Evolutionary conservation across 192 early-diverging fungal species (phyloP), one percentile per base, ranked within the genome.

Genomic region (Coemansia pectinata): DNA sequence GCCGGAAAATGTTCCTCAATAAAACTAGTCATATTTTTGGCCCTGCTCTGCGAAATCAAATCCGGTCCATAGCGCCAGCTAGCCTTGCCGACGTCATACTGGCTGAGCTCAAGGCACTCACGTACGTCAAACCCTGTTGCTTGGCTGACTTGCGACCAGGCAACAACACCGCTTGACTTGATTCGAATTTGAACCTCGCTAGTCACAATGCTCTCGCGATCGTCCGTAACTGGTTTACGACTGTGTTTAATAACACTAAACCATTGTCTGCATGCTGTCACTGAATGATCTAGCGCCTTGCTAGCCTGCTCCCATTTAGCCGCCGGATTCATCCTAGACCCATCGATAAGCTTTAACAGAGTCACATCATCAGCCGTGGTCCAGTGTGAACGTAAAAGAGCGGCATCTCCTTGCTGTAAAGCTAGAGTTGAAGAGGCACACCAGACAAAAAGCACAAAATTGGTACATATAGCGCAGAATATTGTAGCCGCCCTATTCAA

Each of bases 101-200:
- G 39, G 6, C 42, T 61, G 58, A 11, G 40, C 38, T 72, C 71
- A 55, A 72, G 21, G 9, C 71, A 72, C 33, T 52, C 41, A 34
- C 6, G 64, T 36, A 45, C 14, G 15, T 10, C 14, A 4, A 42
- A 10, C 14, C 41, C 41, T 10, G 41, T 42, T 4, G 41, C 15
- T 17, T 42, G 41, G 5, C 41, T 42, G 15, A 15, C 41, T 17
- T 40, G 9, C 1, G 34, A 19, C 71, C 71, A 72, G 21, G 66
- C 71, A 14, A 72, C 58, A 9, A 14, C 17, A 31, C 41, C 41
- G 41, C 41, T 42, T 17, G 15, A 42, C 41, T 42, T 10, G 41
- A 1, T 4, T 10, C 15, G 14, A 7, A 7, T 42, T 17, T 42
- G 14, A 15, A 17, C 41, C 15, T 42, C 41, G 41, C 41, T 42